phyloP scores from a whole-genome alignment of 352 stramenopile genomes.

The Globisporangium mamillatum region DNA sequence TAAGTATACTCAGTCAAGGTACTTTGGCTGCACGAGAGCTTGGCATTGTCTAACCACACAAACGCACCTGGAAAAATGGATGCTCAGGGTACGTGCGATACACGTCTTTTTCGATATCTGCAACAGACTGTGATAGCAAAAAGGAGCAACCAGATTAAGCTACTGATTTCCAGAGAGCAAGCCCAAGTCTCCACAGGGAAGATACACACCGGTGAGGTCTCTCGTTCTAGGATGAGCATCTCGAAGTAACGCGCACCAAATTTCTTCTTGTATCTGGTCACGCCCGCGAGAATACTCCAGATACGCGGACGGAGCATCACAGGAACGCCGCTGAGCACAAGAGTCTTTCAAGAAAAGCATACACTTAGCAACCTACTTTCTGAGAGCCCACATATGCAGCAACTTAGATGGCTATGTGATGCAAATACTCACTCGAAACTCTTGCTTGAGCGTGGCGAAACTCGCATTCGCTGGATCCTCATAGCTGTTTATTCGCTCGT shows the following conservation, averaged over 20 bases:
- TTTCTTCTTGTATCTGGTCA: constrained; percentile 27
- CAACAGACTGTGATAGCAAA: constrained; percentile 21
- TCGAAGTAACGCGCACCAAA: constrained; percentile 35
- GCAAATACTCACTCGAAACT: background rate
- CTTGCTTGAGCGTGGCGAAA: background rate
- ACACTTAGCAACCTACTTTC: background rate
- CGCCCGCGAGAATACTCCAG: constrained; percentile 38
- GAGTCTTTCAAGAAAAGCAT: constrained; percentile 19
- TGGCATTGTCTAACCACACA: background rate
- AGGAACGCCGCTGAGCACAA: constrained; percentile 44
- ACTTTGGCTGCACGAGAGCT: too few relatives aligned
- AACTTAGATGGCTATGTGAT: background rate
- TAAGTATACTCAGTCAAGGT: too few relatives aligned
- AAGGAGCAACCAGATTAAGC: background rate
- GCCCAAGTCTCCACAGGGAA: too few relatives aligned
- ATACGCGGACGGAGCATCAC: constrained; percentile 35
- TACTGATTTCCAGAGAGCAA: constrained; percentile 3
- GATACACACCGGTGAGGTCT: constrained; percentile 18
- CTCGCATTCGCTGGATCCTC: background rate
- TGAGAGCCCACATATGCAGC: background rate
- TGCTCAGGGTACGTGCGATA: constrained; percentile 63
- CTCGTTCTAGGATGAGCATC: constrained; percentile 19
- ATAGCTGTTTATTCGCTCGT: constrained; percentile 23
- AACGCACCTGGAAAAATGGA: constrained; percentile 36
- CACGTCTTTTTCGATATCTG: constrained; percentile 68